These are phyloP conservation scores for Penicillium samsonianum DNA, from an alignment of 495 filamentous ascomycete genomes.

Conservation along the genomic window DNA sequence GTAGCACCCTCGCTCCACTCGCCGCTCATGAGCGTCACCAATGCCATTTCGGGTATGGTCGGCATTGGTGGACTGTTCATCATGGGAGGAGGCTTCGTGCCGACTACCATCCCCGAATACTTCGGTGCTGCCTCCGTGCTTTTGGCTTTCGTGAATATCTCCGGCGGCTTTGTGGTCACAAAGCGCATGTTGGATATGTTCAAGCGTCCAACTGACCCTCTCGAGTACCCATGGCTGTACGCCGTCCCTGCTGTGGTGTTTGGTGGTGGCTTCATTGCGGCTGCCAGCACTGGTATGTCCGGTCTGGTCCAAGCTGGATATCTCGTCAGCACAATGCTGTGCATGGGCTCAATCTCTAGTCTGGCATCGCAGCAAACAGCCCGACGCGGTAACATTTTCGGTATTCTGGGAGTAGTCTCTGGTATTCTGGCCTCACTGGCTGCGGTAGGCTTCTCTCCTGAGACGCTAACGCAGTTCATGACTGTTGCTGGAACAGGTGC, in stretches of 20 bases:
- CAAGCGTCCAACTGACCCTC: slow-evolving; percentile 74
- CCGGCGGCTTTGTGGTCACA: slow-evolving; percentile 80
- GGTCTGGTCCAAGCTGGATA: slow-evolving; percentile 82
- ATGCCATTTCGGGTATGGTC: slow-evolving; percentile 84
- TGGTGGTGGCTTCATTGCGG: slow-evolving; percentile 72
- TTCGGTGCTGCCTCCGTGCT: slow-evolving; percentile 77
- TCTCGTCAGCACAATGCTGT: slow-evolving; percentile 73
- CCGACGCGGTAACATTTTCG: slow-evolving; percentile 75
- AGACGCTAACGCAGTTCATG: slow-evolving; percentile 71
- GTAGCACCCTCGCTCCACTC: slow-evolving; percentile 75
- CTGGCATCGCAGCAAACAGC: slow-evolving; percentile 76
- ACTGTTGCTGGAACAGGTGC: slow-evolving; percentile 68
- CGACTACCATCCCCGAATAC: slow-evolving; percentile 71
- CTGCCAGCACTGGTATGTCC: slow-evolving; percentile 73
- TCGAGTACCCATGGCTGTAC: slow-evolving; percentile 83
- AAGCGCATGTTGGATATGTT: slow-evolving; percentile 95
- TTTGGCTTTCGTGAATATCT: slow-evolving; percentile 78
- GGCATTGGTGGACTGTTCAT: slow-evolving; percentile 81
- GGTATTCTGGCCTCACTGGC: slow-evolving; percentile 75
- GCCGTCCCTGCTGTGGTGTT: slow-evolving; percentile 72
- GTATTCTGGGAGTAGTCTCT: slow-evolving; percentile 74
- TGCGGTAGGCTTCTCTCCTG: slow-evolving; percentile 74
- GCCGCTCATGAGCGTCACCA: slow-evolving; percentile 83
- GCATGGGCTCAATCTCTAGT: slow-evolving; percentile 70
- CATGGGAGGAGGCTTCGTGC: slow-evolving; percentile 72